These are phyloP conservation scores for Spathaspora passalidarum DNA, from an alignment of 805 yeast genomes.

Conservation along the genomic window DNA sequence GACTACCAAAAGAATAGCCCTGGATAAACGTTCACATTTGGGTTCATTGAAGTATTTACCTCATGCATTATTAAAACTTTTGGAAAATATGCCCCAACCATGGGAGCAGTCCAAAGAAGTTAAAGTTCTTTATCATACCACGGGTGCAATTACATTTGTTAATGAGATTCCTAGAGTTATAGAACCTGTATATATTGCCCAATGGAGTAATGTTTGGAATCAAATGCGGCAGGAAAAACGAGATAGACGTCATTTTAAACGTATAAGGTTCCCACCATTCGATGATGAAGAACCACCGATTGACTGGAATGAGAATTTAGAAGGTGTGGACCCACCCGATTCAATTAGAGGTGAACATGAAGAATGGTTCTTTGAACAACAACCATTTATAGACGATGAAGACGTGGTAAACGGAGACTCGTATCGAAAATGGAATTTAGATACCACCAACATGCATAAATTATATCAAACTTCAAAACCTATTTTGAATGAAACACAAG, in stretches of 20 bases:
- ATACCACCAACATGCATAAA: slow-evolving; percentile 58
- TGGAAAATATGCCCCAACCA: slow-evolving; percentile 98
- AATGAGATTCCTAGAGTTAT: slow-evolving; percentile 89
- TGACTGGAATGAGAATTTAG: slow-evolving; percentile 75
- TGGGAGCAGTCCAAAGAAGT: slow-evolving; percentile 92
- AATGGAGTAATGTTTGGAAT: slow-evolving; percentile 93
- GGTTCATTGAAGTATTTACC: slow-evolving; percentile 96
- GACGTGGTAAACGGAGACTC: slow-evolving; percentile 70
- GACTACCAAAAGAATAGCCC: slow-evolving; percentile 63
- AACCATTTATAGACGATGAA: slow-evolving; percentile 61
- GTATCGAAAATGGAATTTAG: slow-evolving; percentile 68
- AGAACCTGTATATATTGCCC: slow-evolving; percentile 88
- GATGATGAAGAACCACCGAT: slow-evolving; percentile 97
- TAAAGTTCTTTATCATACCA: slow-evolving; percentile 79
- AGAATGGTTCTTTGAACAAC: slow-evolving; percentile 76
- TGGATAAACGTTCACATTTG: slow-evolving; percentile 81
- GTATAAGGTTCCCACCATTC: slow-evolving; percentile 93
- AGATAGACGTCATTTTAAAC: slow-evolving; percentile 82
- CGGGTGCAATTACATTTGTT: slow-evolving; percentile 95
- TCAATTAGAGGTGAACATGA: slow-evolving; percentile 70
- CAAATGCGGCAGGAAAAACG: slow-evolving; percentile 93
- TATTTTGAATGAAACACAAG: slow-evolving; percentile 60
- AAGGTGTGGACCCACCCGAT: slow-evolving; percentile 69
- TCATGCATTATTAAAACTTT: slow-evolving; percentile 82
- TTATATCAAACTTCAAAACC: slow-evolving; percentile 72